Base-by-base conservation (phyloP, 257 asterid species). In the Rauvolfia tetraphylla region DNA sequence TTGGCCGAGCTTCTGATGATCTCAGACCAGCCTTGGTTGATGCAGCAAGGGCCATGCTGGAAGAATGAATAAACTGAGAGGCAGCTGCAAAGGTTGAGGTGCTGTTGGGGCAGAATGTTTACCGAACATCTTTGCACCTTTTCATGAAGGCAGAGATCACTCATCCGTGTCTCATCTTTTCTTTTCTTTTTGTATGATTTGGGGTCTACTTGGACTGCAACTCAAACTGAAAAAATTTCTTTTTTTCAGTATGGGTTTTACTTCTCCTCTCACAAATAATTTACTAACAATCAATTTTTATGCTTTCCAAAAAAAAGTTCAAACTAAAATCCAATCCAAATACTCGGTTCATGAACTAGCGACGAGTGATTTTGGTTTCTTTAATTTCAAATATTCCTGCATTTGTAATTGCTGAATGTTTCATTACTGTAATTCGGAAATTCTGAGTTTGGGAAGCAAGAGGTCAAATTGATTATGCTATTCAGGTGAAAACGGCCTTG, bases 31-130 rank as follows among this genome's bases (percentile, higher is more conserved):
- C 72, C 56, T 78, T 95, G 42, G 73, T 95, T 15, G 98, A 92
- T 81, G 97, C 96, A 81, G 99, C 98, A 5, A 88, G 88, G 81
- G 91, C 97, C 72, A 91, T 95, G 97, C 87, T 85, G 41, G 99
- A 95, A 82, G 98, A 83, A 66, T 95, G 85, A 90, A 72, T 66
- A 27, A 31, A 38, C 48, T 0, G 12, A 34, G 31, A 18, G 33
- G 23, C 22, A 56, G 41, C 51, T 77, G 18, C 31, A 0, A n/a
- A 70, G 39, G 66, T 49, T 77, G 17, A 13, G 53, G 38, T 58
- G 48, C 25, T 20, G 2, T 39, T 68, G 33, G 7, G 5, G 20
- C 11, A 17, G 7, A 53, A 54, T 39, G 57, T 22, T 46, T 36
- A 12, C 39, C 29, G 25, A 12, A 23, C 48, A 39, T 12, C 27